phyloP scores from a whole-genome alignment of 495 filamentous ascomycete species.

The Aspergillus taichungensis region DNA sequence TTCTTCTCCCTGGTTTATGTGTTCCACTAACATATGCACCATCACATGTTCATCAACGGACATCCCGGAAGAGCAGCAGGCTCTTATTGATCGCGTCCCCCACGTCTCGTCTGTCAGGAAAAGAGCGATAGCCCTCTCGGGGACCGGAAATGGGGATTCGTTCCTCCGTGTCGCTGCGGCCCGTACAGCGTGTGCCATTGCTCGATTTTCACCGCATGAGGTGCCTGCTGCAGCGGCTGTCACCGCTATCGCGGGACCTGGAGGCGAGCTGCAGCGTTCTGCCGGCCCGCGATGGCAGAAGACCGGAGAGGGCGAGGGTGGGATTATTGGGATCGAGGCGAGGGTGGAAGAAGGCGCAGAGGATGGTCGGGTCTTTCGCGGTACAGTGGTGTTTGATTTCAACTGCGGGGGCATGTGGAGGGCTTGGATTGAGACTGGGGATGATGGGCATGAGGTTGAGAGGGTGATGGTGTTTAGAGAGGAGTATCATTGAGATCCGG shows the following conservation, averaged over 20 bases:
- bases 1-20: conserved; percentile 20
- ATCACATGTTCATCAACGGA: no score
- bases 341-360: conserved; percentile 21
- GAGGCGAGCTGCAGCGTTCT: conserved; percentile 66
- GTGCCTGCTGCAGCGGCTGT: conserved; percentile 41
- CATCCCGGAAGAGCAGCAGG: not conserved
- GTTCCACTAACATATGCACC: no score
- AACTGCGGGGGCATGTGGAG: conserved; percentile 91
- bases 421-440: conserved; percentile 67
- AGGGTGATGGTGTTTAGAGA: conserved; percentile 56
- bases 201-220: conserved; percentile 47
- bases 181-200: conserved; percentile 63
- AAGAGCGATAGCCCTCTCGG: conserved; percentile 63
- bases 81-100: not conserved
- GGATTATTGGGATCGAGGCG: conserved; percentile 79
- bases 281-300: conserved; percentile 68
- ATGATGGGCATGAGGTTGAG: conserved; percentile 43
- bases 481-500: conserved; percentile 17
- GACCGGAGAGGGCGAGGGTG: conserved; percentile 75
- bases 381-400: conserved; percentile 59
- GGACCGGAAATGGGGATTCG: conserved; percentile 85
- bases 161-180: conserved; percentile 69
- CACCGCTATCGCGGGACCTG: conserved; percentile 54
- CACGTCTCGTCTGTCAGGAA: not conserved
- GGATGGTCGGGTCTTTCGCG: conserved; percentile 31